Evolutionary conservation across 1,284 basidiomycete species (phyloP), one percentile per base, ranked within the genome.

Genomic region (Melampsora americana): DNA sequence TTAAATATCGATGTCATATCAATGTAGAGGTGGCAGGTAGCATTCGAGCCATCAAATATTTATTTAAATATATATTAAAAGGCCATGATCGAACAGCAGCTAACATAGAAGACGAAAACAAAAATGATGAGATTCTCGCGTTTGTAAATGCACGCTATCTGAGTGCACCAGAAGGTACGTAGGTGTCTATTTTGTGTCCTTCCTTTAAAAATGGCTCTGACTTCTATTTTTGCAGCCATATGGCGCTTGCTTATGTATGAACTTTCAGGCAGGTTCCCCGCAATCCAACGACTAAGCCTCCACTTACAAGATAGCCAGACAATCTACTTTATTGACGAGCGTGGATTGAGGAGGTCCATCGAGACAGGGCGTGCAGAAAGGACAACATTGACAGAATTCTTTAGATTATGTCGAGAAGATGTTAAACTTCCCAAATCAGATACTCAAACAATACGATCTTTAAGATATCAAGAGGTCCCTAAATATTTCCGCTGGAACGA

Each of bases 1-100:
- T 61, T 23, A n/a, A 48, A 23, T 61, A 23, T 44, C 7, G 62
- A 23, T 70, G 69, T 28, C 59, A 70, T 39, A 70, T 70, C 4
- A 70, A 70, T 62, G 59, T 62, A 12, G 69, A 70, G 18, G 44
- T 71, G 16, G 48, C 69, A 9, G 39, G 30, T 35, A 62, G 42
- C 35, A 26, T 44, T 12, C 39, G 16, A 20, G 53, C 53, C 3
- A 35, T 35, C 3, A 35, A 35, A 35, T 35, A 3, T 35, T 35
- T n/a, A n/a, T n/a, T n/a, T n/a, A 70, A 70, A 62, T 62, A 70
- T 12, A 62, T 70, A 1, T 61, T 26, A n/a, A 70, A 71, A 16
- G 69, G 60, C 0, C 7, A 53, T 5, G 60, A 50, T 44, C 6
- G 60, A 0, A 23, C 42, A 9, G 16, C n/a, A 26, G 20, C 56